A percentile compares a stretch with the other conserved stretches of the same genome.
Conservation (phyloP, 192 early-diverging fungal species). For the Dispira simplex region DNA sequence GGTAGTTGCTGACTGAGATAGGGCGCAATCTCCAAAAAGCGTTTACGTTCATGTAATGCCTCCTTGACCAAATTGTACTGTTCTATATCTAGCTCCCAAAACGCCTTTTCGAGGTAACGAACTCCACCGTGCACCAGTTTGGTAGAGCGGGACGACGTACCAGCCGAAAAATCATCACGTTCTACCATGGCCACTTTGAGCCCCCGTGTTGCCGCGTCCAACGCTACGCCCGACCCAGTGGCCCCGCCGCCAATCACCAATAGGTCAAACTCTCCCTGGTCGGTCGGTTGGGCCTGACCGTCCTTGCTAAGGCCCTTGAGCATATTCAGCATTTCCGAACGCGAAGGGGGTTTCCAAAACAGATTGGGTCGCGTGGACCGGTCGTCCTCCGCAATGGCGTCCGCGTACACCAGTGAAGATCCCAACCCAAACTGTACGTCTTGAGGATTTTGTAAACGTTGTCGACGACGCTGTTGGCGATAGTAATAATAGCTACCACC, state of each 20-base stretch:
- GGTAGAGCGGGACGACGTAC: slow-evolving; percentile 82
- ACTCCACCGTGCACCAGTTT: slow-evolving; percentile 97
- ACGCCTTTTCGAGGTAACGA: slow-evolving; percentile 91
- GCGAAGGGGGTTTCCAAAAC: slow-evolving; percentile 60
- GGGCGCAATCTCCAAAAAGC: slow-evolving; percentile 92
- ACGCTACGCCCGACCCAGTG: slow-evolving; percentile 79
- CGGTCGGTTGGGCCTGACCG: slow-evolving; percentile 4
- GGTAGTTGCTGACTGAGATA: slow-evolving; percentile 85
- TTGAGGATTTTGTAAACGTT: too few relatives aligned
- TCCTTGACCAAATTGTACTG: slow-evolving; percentile 93
- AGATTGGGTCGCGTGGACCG: slow-evolving; percentile 28
- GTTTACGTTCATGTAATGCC: slow-evolving; percentile 87
- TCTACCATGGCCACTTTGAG: slow-evolving; percentile 89
- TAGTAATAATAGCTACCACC: too few relatives aligned
- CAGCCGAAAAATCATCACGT: slow-evolving; percentile 86
- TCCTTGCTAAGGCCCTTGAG: slow-evolving; percentile 28
- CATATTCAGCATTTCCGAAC: slow-evolving; percentile 50
- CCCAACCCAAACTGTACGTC: too few relatives aligned
- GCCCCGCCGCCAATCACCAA: slow-evolving; percentile 91
- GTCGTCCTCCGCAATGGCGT: too few relatives aligned
- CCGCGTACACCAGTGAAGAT: too few relatives aligned
- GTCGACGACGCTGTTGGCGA: too few relatives aligned
- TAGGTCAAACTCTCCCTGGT: slow-evolving; percentile 52
- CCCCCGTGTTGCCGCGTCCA: slow-evolving; percentile 89
- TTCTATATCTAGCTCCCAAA: slow-evolving; percentile 86